Conservation (phyloP, 2,329 filamentous ascomycete genomes). For the Emmonsia crescens region DNA sequence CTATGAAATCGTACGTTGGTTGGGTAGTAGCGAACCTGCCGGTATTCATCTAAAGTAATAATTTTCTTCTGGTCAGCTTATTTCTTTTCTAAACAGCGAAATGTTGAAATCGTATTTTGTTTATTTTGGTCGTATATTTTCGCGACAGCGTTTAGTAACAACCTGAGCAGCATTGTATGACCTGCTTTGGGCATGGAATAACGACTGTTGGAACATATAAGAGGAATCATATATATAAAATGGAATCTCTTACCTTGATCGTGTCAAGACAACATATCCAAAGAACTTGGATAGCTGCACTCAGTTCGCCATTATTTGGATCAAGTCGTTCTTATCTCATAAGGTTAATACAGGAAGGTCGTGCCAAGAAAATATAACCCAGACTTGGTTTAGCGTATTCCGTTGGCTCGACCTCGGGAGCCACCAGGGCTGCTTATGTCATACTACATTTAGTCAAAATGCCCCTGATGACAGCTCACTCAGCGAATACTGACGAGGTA, state of each 20-base stretch:
- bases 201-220: not conserved
- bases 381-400: no score
- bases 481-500: no score
- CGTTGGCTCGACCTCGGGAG: no score
- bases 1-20: constrained; percentile 50
- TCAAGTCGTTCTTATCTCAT: not conserved
- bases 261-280: not conserved
- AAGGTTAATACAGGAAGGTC: no score
- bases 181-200: not conserved
- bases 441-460: no score
- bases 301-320: not conserved
- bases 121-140: not conserved
- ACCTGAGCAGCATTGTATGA: not conserved
- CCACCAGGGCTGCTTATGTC: no score
- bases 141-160: no score
- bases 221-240: not conserved
- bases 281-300: not conserved
- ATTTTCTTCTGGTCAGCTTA: not conserved
- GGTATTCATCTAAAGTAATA: constrained; percentile 23
- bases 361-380: not conserved
- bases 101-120: not conserved
- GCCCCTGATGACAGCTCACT: no score
- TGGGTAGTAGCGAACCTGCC: constrained; percentile 38
- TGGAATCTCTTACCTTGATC: not conserved
- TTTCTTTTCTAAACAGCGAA: not conserved